phyloP scores from a whole-genome alignment of 2,329 filamentous ascomycete species.

The Xylariales sp. region DNA sequence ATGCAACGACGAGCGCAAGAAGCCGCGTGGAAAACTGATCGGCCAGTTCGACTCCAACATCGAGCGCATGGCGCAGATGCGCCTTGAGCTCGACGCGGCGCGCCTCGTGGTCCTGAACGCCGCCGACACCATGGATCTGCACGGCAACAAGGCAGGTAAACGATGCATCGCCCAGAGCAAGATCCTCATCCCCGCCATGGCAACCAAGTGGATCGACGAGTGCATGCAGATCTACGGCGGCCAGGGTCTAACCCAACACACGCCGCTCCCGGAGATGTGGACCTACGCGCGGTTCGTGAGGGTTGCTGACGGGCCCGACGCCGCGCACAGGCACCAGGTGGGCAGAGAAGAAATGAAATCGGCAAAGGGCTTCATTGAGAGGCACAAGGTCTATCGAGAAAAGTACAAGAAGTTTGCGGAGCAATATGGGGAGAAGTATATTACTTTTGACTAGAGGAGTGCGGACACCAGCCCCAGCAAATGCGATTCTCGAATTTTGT shows the following conservation, averaged over 20 bases:
- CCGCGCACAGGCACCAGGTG: slow-evolving; percentile 35
- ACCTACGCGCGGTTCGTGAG: slow-evolving; percentile 35
- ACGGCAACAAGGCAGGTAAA: slow-evolving; percentile 32
- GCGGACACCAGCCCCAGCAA: too few relatives aligned
- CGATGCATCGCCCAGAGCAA: slow-evolving; percentile 32
- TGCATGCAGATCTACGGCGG: slow-evolving; percentile 38
- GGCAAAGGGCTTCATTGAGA: slow-evolving; percentile 25
- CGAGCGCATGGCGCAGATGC: slow-evolving; percentile 34
- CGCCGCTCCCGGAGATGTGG: slow-evolving; percentile 35
- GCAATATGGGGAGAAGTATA: slow-evolving; percentile 21
- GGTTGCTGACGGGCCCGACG: slow-evolving; percentile 36
- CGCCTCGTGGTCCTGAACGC: slow-evolving; percentile 35
- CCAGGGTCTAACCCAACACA: slow-evolving; percentile 35
- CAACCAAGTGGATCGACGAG: slow-evolving; percentile 34
- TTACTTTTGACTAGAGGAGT: slow-evolving; percentile 1
- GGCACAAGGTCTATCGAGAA: slow-evolving; percentile 28
- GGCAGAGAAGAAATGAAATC: slow-evolving; percentile 36
- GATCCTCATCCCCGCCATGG: slow-evolving; percentile 33
- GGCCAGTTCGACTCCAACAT: slow-evolving; percentile 36
- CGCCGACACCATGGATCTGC: slow-evolving; percentile 34
- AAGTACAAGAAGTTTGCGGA: slow-evolving; percentile 27
- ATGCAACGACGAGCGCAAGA: slow-evolving; percentile 29
- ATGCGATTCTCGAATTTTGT: too few relatives aligned
- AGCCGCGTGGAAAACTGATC: slow-evolving; percentile 32
- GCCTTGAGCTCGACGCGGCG: slow-evolving; percentile 33